Percentiles rank a stretch among this genome's conserved stretches.
Evolutionary conservation across 2,329 filamentous ascomycete genomes (phyloP).

Genomic region (Dothistroma septosporum): DNA sequence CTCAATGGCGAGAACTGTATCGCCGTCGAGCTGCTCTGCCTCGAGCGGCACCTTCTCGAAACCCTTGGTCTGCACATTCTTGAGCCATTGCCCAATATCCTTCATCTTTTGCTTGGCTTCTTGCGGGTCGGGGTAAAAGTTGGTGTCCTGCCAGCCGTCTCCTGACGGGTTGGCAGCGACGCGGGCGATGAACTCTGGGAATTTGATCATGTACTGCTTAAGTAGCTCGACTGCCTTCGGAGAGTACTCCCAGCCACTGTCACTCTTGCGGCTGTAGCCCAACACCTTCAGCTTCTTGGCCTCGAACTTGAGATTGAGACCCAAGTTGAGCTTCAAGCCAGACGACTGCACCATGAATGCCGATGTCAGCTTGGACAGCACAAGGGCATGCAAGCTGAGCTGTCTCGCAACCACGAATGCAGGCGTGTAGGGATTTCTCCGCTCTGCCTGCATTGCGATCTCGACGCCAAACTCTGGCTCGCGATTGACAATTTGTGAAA

Average conservation of each 20-base stretch:
- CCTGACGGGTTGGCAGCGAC: constrained; percentile 81
- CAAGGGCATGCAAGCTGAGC: constrained; percentile 75
- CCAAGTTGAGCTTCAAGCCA: constrained; percentile 80
- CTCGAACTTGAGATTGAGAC: constrained; percentile 95
- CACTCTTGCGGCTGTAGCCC: constrained; percentile 83
- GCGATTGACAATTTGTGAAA: constrained; percentile 66
- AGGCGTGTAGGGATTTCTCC: constrained; percentile 70
- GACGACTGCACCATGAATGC: constrained; percentile 83
- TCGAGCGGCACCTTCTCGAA: constrained; percentile 96
- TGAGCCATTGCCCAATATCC: constrained; percentile 91
- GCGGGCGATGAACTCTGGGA: constrained; percentile 90
- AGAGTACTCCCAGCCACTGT: constrained; percentile 94
- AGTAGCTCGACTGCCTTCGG: constrained; percentile 75
- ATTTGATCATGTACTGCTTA: constrained; percentile 83
- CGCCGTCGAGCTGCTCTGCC: constrained; percentile 91
- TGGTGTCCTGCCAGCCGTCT: constrained; percentile 76
- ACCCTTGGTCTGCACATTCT: constrained; percentile 81
- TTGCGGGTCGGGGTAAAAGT: constrained; percentile 73
- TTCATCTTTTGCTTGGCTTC: constrained; percentile 77
- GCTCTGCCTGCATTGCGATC: constrained; percentile 68
- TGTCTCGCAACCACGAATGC: constrained; percentile 84
- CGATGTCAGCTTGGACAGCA: constrained; percentile 92
- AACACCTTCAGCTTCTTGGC: constrained; percentile 92
- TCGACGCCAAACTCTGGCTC: constrained; percentile 77
- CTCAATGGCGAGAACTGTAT: constrained; percentile 78